Evolutionary conservation across 768 basidiomycete genomes (phyloP).

Genomic region (Exidia glandulosa): DNA sequence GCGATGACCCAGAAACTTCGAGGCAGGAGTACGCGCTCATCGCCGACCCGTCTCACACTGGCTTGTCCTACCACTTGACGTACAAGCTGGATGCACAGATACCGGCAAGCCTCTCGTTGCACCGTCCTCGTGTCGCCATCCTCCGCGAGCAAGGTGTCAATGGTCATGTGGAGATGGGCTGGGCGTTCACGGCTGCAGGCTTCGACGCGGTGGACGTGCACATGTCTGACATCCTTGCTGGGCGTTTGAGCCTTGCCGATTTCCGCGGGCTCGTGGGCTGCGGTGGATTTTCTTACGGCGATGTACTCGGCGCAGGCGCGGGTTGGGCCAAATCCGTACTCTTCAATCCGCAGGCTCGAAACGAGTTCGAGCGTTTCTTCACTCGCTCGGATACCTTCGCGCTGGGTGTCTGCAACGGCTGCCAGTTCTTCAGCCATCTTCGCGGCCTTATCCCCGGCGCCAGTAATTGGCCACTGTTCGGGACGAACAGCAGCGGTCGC

Average conservation of each 20-base stretch:
- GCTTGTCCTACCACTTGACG: conserved; percentile 68
- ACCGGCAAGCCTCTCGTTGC: conserved; percentile 22
- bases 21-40: conserved; percentile 78
- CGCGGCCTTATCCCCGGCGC: conserved; percentile 84
- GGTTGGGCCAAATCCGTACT: conserved; percentile 98
- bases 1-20: conserved; percentile 72
- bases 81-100: conserved; percentile 30
- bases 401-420: conserved; percentile 95
- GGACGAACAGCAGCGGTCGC: conserved; percentile 73
- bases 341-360: conserved; percentile 63
- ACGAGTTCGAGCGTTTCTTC: conserved; percentile 77
- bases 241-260: conserved; percentile 42
- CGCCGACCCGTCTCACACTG: conserved; percentile 39
- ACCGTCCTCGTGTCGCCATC: conserved; percentile 83
- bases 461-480: conserved; percentile 81
- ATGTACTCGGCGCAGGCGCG: conserved; percentile 93
- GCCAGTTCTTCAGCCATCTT: conserved; percentile 90
- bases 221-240: conserved; percentile 91
- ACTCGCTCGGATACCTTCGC: conserved; percentile 70
- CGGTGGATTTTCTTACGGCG: conserved; percentile 98
- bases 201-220: conserved; percentile 95
- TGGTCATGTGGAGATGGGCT: conserved; percentile 97
- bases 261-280: conserved; percentile 93
- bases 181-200: conserved; percentile 89
- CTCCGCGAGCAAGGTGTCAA: conserved; percentile 98